Evolutionary conservation across 2,329 filamentous ascomycete species (phyloP), one percentile per base, ranked within the genome.

Genomic region (Escovopsis sp.): DNA sequence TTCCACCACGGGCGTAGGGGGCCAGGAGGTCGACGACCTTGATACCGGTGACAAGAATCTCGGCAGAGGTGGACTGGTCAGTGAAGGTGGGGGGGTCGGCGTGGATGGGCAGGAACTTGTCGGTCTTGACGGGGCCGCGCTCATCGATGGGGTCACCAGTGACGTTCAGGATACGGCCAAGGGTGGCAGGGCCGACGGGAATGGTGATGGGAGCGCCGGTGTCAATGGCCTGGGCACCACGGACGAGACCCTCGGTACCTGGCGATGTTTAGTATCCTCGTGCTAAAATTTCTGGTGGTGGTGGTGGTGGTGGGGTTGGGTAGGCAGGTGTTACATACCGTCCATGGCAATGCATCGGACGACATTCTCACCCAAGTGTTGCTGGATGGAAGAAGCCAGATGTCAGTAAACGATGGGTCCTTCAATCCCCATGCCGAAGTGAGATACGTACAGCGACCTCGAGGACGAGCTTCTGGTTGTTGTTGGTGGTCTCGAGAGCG

Each of bases 311-410:
- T 23, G 23, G 23, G 23, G 23, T 23, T 23, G 23, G 6, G 23
- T 23, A 23, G 23, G 23, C 23, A 23, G 23, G 23, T 23, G 44
- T 42, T 44, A 66, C 78, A 69, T 80, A 93, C 89, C 91, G 72
- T 98, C 91, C 91, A 98, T 98, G 72, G 91, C 91, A 94, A 98
- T 98, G 70, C 86, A 94, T 70, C 91, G 82, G 68, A 98, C 91
- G 65, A 95, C 85, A 76, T 86, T 94, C 77, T 98, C 85, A 74
- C 91, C 91, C 69, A 98, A 73, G 80, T 96, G 91, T 95, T 98
- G 91, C 87, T 95, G 59, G 55, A 47, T 41, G 48, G 34, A 38
- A 50, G 28, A 32, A 32, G 28, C 8, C 11, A 32, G 28, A 32
- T 53, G 64, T 75, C 53, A 73, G 59, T 48, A 47, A 43, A 45